phyloP scores from a whole-genome alignment of 2,329 filamentous ascomycete genomes.

The Colletotrichum agaves region DNA sequence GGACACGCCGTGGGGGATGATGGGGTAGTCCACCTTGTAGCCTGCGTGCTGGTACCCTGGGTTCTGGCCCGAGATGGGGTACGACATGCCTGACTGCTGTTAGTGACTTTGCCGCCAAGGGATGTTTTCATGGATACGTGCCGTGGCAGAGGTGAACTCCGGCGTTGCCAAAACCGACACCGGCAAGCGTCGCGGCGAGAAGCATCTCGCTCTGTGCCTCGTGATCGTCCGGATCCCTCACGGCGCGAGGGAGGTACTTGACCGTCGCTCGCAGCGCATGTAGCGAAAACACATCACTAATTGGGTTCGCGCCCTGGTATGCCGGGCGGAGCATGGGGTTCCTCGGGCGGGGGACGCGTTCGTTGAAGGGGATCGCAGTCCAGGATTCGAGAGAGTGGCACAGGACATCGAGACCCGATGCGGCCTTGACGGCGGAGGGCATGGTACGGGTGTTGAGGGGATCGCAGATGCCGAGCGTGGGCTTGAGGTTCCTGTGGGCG shows the following conservation, averaged over 20 bases:
- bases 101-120: neutral
- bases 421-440: conserved; percentile 92
- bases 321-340: conserved; percentile 93
- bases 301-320: conserved; percentile 97
- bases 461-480: conserved; percentile 87
- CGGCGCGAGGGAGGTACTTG: conserved; percentile 90
- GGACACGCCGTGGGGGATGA: conserved; percentile 96
- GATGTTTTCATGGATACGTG: conserved; percentile 45
- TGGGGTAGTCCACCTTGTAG: conserved; percentile 79
- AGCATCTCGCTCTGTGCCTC: conserved; percentile 98
- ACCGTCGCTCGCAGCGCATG: conserved; percentile 85
- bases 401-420: conserved; percentile 91
- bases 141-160: conserved; percentile 84
- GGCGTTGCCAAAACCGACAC: conserved; percentile 96
- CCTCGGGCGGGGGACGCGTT: conserved; percentile 82
- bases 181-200: conserved; percentile 90
- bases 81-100: conserved; percentile 81
- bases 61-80: conserved; percentile 96
- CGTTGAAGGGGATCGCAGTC: conserved; percentile 95
- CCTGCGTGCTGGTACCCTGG: conserved; percentile 65
- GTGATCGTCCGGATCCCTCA: conserved; percentile 86
- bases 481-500: conserved; percentile 94
- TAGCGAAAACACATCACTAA: conserved; percentile 96
- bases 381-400: conserved; percentile 96
- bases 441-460: conserved; percentile 94